A percentile compares a stretch with the other conserved stretches of the same genome.
These are phyloP conservation scores for Chytridium lagenaria DNA, from an alignment of 371 early-diverging fungal species.

Conservation along the genomic window DNA sequence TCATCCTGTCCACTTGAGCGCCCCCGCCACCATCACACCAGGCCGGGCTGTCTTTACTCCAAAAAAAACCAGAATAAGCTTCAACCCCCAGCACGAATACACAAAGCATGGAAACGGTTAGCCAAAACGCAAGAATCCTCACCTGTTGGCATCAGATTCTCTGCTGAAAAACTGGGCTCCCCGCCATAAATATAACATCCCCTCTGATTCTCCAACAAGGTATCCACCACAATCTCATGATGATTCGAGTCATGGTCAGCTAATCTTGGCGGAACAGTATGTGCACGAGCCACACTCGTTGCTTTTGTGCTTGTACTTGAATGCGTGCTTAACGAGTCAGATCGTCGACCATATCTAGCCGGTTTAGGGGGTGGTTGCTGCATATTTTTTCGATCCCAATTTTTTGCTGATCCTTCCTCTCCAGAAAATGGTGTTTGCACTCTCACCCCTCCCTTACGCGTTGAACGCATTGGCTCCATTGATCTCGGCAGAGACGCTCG, in stretches of 20 bases:
- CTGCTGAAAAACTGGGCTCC: conserved; percentile 23
- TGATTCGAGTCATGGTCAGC: background rate
- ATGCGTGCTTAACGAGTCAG: background rate
- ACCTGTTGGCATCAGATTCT: conserved; percentile 37
- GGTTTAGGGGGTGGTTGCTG: conserved; percentile 15
- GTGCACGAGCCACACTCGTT: background rate
- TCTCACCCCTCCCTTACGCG: conserved; percentile 37
- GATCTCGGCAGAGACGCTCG: conserved; percentile 40
- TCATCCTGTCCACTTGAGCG: conserved; percentile 28
- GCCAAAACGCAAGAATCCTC: too few relatives aligned
- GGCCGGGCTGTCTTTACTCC: conserved; percentile 23
- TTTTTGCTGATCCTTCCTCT: too few relatives aligned
- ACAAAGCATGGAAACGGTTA: background rate
- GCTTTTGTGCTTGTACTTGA: background rate
- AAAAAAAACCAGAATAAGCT: background rate
- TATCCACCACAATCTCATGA: conserved; percentile 31
- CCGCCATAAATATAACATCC: conserved; percentile 32
- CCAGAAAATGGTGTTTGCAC: conserved; percentile 20
- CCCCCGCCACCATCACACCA: conserved; percentile 24
- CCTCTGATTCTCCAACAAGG: conserved; percentile 29
- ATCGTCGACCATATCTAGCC: background rate
- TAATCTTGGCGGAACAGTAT: background rate
- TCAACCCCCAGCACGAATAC: too few relatives aligned
- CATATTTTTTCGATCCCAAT: background rate
- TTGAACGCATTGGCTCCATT: conserved; percentile 37